Evolutionary conservation across 2,329 filamentous ascomycete species (phyloP), one percentile per base, ranked within the genome.

Genomic region (Colletotrichum cordylinicola): DNA sequence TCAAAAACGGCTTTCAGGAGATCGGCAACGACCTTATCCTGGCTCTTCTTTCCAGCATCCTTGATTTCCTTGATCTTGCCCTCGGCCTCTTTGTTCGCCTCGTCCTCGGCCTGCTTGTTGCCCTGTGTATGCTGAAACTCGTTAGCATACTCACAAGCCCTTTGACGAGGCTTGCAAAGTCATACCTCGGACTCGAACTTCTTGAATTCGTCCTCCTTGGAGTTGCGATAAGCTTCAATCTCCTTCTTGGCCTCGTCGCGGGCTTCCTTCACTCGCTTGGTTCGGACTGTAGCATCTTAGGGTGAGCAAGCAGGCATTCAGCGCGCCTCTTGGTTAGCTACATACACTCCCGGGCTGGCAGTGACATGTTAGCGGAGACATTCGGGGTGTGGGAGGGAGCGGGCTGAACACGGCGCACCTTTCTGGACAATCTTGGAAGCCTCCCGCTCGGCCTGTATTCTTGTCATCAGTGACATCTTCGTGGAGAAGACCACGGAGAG

Each of bases 361-460:
- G 31, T 35, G n/a, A 48, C 35, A 55, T 27, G 39, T 71, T 62
- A 72, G 65, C 16, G 27, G 48, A 21, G 39, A 39, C n/a, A 29
- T 29, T 31, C 21, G 27, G 21, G 37, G 33, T 35, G 8, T 21
- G n/a, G 35, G 39, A 33, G 13, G 27, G 24, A n/a, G 24, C n/a
- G 43, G 43, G 21, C 21, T 21, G n/a, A 52, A 24, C 16, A 10
- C n/a, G 29, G 16, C 88, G 77, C 86, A 98, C 96, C 95, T 91
- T 97, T 96, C 87, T 98, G 96, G 74, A 99, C 96, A 85, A 99
- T 99, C 91, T 98, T 98, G 88, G 98, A 96, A 77, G 97, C 97
- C 87, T 98, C 96, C 87, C 96, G 94, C 91, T 99, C 97, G 82
- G 97, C 96, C 96, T 98, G 80, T 80, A 71, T 72, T 78, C 64